These are phyloP conservation scores for Neostapfia colusana DNA, from an alignment of 176 grass and related monocot species.

Conservation along the genomic window DNA sequence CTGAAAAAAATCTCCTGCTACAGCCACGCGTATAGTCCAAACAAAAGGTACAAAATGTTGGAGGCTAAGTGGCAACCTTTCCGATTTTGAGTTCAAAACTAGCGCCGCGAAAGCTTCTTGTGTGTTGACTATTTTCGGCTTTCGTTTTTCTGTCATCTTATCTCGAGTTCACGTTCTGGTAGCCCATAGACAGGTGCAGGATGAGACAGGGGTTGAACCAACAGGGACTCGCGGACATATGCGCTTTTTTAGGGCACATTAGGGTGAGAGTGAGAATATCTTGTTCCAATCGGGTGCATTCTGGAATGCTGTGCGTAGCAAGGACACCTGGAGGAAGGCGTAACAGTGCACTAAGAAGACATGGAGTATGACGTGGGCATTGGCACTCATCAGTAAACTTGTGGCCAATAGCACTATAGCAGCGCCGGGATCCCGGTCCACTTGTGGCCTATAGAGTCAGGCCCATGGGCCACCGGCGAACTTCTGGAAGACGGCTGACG, in stretches of 20 bases:
- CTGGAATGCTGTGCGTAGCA: neutral
- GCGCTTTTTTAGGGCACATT: neutral
- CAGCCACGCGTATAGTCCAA: conserved; percentile 9
- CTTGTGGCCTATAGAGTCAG: neutral
- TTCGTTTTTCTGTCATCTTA: neutral
- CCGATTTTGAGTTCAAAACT: conserved; percentile 9
- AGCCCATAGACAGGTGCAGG: neutral
- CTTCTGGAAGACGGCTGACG: neutral
- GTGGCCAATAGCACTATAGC: neutral
- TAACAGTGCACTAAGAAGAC: neutral
- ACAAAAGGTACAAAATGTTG: neutral
- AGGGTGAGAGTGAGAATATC: neutral
- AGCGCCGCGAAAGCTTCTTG: neutral
- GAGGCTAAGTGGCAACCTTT: conserved; percentile 26
- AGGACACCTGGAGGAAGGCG: neutral
- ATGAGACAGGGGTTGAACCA: neutral
- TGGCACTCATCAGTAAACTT: neutral
- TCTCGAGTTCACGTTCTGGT: neutral
- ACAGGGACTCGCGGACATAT: neutral
- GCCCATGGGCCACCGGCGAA: neutral
- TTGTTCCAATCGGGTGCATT: neutral
- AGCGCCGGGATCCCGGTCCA: neutral
- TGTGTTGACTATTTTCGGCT: neutral
- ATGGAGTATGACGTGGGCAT: neutral
- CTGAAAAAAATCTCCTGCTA: conserved; percentile 29